Percentiles rank a stretch among this genome's conserved stretches.
Conservation (phyloP, 148 eudicot species). For the Diospyros lotus region DNA sequence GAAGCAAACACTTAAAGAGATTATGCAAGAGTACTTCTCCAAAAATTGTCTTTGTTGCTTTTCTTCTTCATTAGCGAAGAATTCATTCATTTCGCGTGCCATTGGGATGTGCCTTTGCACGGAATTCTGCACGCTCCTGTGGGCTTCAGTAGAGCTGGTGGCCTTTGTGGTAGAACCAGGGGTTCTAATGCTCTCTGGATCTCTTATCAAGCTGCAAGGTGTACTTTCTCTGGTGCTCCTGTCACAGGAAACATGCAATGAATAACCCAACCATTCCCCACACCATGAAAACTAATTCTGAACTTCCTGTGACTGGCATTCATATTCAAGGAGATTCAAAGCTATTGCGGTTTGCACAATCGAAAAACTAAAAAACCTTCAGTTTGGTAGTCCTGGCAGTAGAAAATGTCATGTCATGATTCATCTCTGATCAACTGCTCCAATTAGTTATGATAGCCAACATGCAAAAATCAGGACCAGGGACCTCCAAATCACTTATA, state of each 20-base stretch:
- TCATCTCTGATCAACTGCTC: slow-evolving; percentile 15
- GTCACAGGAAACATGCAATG: background rate
- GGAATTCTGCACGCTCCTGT: slow-evolving; percentile 18
- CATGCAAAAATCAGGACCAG: slow-evolving; percentile 2
- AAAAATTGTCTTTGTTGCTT: slow-evolving; percentile 33
- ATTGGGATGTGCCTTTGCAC: slow-evolving; percentile 27
- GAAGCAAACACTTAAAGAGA: background rate
- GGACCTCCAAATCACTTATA: slow-evolving; percentile 21
- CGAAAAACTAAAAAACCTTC: slow-evolving; percentile 8
- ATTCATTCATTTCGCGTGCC: slow-evolving; percentile 38
- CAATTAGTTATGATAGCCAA: slow-evolving; percentile 14
- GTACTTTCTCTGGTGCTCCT: slow-evolving; percentile 65
- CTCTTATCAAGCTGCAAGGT: slow-evolving; percentile 50
- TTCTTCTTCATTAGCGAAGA: slow-evolving; percentile 38
- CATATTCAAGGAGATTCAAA: slow-evolving; percentile 1
- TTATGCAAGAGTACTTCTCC: slow-evolving; percentile 32
- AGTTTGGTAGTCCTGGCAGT: background rate
- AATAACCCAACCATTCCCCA: background rate
- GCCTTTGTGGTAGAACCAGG: slow-evolving; percentile 46
- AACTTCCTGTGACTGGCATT: background rate
- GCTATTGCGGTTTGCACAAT: background rate
- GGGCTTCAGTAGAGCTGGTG: slow-evolving; percentile 14
- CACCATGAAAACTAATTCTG: background rate
- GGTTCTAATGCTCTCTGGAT: slow-evolving; percentile 31
- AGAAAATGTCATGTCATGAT: background rate